These are phyloP conservation scores for Hepatocystis sp. DNA, from an alignment of 169 alveolate genomes.

Conservation along the genomic window DNA sequence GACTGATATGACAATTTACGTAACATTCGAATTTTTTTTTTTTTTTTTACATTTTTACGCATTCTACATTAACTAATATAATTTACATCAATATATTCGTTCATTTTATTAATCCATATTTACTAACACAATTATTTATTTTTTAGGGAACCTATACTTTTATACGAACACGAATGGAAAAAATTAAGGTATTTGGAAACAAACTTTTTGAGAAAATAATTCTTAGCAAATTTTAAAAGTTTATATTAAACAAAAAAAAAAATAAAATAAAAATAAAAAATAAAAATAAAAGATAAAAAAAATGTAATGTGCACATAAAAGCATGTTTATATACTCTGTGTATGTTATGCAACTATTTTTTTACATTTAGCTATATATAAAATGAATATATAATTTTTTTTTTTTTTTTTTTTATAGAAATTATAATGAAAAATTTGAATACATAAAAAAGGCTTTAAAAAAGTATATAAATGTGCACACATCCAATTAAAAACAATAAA, in stretches of 20 bases:
- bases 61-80: too few species aligned
- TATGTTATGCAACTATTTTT: too few species aligned
- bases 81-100: too few species aligned
- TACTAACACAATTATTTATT: not conserved
- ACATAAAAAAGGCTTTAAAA: slow-evolving; percentile 70
- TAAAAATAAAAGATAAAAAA: too few species aligned
- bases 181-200: slow-evolving; percentile 38
- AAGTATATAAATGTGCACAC: slow-evolving; percentile 41
- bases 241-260: slow-evolving; percentile 1
- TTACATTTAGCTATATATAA: too few species aligned
- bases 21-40: too few species aligned
- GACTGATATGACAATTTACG: not conserved
- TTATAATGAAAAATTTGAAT: slow-evolving; percentile 59
- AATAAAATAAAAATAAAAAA: not conserved
- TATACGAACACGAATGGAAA: slow-evolving; percentile 71
- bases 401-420: slow-evolving; percentile 37
- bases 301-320: slow-evolving; percentile 16
- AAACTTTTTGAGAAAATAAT: slow-evolving; percentile 10
- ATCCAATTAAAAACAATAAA: too few species aligned
- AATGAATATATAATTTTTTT: too few species aligned
- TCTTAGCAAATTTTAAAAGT: slow-evolving; percentile 9
- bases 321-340: slow-evolving; percentile 8
- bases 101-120: not conserved
- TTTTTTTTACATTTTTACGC: too few species aligned
- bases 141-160: slow-evolving; percentile 31